Evolutionary conservation across 805 yeast genomes (phyloP).

Genomic region (Nakazawaea wyomingensis): DNA sequence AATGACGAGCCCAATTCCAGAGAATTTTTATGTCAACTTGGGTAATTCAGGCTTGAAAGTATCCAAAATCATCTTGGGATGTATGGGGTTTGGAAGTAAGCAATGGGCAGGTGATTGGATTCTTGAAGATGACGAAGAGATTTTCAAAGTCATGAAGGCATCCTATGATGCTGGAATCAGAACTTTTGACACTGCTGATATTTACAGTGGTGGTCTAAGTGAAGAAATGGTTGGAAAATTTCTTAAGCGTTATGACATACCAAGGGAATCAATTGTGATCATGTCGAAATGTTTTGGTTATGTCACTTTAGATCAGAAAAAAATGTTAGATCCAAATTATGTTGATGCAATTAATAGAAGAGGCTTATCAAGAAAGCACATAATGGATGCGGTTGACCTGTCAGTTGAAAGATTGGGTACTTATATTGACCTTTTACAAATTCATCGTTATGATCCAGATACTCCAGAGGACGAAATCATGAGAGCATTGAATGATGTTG

Average conservation of each 20-base stretch:
- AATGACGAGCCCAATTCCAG: not conserved
- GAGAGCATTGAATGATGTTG: slow-evolving; percentile 49
- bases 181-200: slow-evolving; percentile 39
- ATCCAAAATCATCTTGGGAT: slow-evolving; percentile 30
- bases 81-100: slow-evolving; percentile 31
- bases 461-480: slow-evolving; percentile 49
- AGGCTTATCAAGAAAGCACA: slow-evolving; percentile 42
- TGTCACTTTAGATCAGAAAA: slow-evolving; percentile 13
- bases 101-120: slow-evolving; percentile 36
- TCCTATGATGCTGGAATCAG: slow-evolving; percentile 41
- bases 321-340: not conserved
- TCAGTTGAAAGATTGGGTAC: slow-evolving; percentile 44
- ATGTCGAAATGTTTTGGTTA: slow-evolving; percentile 21
- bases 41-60: slow-evolving; percentile 32
- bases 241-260: slow-evolving; percentile 22
- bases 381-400: slow-evolving; percentile 34
- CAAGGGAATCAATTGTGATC: slow-evolving; percentile 24
- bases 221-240: slow-evolving; percentile 24
- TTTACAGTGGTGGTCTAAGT: slow-evolving; percentile 23
- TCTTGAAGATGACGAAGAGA: slow-evolving; percentile 39
- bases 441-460: slow-evolving; percentile 46
- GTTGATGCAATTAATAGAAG: slow-evolving; percentile 24
- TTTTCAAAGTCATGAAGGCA: slow-evolving; percentile 36
- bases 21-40: slow-evolving; percentile 10
- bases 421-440: slow-evolving; percentile 47